Evolutionary conservation across 441 rosid genomes (phyloP), one percentile per base, ranked within the genome.

Genomic region (Pelargonium fulgidum): DNA sequence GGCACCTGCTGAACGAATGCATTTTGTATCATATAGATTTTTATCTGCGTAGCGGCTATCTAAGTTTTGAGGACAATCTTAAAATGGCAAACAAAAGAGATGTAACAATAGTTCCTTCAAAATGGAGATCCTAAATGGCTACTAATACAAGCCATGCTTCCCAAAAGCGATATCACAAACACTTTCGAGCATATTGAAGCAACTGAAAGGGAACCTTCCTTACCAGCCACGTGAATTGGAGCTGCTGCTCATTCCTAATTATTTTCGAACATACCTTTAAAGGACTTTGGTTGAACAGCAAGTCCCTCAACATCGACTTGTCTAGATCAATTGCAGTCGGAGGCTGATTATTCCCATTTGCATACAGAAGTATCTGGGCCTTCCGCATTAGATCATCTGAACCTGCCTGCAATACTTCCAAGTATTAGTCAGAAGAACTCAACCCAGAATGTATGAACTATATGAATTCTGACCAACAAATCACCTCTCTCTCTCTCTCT

Each of bases 261-360:
- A 26, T 48, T 19, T 3, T 12, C 24, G 45, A 58, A 29, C 52
- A 14, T 83, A 91, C 99, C 89, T 93, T 93, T 44, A 89, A 73
- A 64, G 93, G 90, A 74, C 93, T 85, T 76, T 85, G 92, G 77
- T 93, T 89, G 79, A 89, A 91, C 63, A 91, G 75, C 72, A 89
- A 79, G 13, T 91, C 96, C 75, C 75, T 82, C 61, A 86, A 76
- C 68, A 93, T 75, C 64, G 95, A 83, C 72, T 84, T 93, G 76
- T 93, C 88, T 11, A 93, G 82, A 63, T 93, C 90, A 62, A 91
- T 87, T 10, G 96, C 95, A 0, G 99, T 91, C 42, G 99, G 96
- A 76, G 95, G 89, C 45, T 75, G 77, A 72, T 77, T 79, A 61
- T 82, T 91, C 70, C 99, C 99, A 73, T 91, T 88, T 61, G 83